Evolutionary conservation across 2,329 filamentous ascomycete species (phyloP).

Genomic region (Diaporthe capsici): DNA sequence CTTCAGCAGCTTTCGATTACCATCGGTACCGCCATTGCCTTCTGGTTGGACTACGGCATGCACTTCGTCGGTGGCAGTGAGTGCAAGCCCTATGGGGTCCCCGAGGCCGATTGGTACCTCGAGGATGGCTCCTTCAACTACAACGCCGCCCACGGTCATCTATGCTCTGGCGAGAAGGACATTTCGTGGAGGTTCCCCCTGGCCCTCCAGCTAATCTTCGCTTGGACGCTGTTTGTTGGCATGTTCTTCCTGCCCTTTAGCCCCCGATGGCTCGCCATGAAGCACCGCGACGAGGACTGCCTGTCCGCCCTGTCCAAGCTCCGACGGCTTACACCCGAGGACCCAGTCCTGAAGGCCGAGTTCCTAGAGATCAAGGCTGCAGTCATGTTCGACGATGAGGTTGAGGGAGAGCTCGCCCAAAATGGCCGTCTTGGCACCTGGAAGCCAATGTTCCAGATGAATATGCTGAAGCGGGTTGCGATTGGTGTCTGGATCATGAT

Average conservation of each 20-base stretch:
- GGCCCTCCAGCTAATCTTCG: constrained; percentile 44
- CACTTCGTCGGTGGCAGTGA: constrained; percentile 46
- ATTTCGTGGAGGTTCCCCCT: constrained; percentile 44
- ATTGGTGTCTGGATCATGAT: constrained; percentile 45
- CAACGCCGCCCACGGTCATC: constrained; percentile 43
- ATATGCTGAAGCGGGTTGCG: constrained; percentile 46
- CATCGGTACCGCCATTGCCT: constrained; percentile 41
- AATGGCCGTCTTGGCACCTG: constrained; percentile 36
- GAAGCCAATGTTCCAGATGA: constrained; percentile 45
- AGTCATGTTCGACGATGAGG: constrained; percentile 46
- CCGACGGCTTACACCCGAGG: constrained; percentile 43
- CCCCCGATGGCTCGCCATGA: constrained; percentile 48
- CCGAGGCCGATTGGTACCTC: constrained; percentile 37
- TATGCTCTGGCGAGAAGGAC: constrained; percentile 43
- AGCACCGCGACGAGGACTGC: constrained; percentile 47
- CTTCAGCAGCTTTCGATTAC: constrained; percentile 43
- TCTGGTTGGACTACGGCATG: constrained; percentile 44
- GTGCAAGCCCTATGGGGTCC: constrained; percentile 45
- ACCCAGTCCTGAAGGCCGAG: constrained; percentile 46
- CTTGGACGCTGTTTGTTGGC: constrained; percentile 39
- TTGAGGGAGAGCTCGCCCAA: constrained; percentile 35
- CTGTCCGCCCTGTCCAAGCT: constrained; percentile 45
- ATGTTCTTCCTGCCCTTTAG: constrained; percentile 43
- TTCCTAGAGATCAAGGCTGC: constrained; percentile 49
- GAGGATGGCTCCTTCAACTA: constrained; percentile 42